Base-by-base conservation (phyloP, 1,139 yeast species). In the Geotrichum candidum region DNA sequence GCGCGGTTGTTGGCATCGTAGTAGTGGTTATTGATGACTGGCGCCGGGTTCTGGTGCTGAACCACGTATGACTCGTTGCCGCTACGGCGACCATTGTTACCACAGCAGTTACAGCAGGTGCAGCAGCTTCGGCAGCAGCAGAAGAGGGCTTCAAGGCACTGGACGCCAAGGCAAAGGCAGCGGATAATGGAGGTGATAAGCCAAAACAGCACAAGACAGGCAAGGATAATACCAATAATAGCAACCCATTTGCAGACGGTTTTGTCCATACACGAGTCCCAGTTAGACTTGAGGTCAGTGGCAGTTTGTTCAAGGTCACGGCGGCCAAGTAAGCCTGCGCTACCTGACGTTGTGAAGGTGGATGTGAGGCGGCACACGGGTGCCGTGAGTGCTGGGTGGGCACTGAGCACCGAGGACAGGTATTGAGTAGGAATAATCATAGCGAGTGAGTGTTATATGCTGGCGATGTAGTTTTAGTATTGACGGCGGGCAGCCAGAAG, bases 211-310 rank as follows among this genome's bases (percentile, higher is more conserved):
- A 72, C 27, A 13, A 72, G 56, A 7, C 72, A 77, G 0, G 85
- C 94, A 13, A 89, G 69, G 0, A 80, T 84, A 1, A 88, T 86
- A 5, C 88, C 85, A n/a, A 88, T 87, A 57, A 89, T 88, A 10
- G 89, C 92, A 23, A 87, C 82, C 65, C 88, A 82, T 71, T 88
- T 88, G 74, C 96, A 89, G 51, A 85, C 79, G 51, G 76, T 83
- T 72, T 88, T 86, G 69, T 81, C 85, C 95, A 88, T 88, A 75
- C 96, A 89, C 2, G 88, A 82, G 70, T 86, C 84, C 95, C 96
- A 89, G 57, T 15, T 41, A 27, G 25, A n/a, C 25, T 45, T 23
- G n/a, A 53, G 10, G 3, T 45, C 57, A 7, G 38, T 29, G 38
- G 45, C 57, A 11, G 41, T 27, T 27, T 41, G 48, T 9, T n/a